Conservation (phyloP, 768 basidiomycete species). For the Hortiboletus campestris region DNA sequence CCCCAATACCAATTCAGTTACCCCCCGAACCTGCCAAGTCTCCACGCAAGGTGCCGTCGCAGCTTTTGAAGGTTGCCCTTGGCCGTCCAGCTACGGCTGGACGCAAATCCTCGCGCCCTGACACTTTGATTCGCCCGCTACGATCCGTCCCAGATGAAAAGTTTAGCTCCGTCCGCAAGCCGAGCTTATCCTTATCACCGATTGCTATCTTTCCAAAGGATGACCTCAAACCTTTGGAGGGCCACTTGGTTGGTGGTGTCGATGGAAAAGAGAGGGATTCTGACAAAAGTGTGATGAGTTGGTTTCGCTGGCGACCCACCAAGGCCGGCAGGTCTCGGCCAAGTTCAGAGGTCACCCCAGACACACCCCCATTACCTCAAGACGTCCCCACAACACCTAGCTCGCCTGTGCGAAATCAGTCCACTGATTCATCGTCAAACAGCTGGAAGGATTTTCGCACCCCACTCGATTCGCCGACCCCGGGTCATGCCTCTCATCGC, state of each 20-base stretch:
- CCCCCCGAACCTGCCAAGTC: constrained; percentile 18
- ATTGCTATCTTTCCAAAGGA: constrained; percentile 20
- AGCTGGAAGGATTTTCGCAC: constrained; percentile 28
- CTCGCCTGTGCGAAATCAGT: constrained; percentile 24
- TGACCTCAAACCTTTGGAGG: constrained; percentile 24
- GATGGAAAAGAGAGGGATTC: constrained; percentile 37
- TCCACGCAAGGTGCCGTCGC: constrained; percentile 23
- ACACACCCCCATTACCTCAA: constrained; percentile 14
- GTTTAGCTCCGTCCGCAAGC: constrained; percentile 4
- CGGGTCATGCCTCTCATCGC: constrained; percentile 4
- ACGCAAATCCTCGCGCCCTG: constrained; percentile 15
- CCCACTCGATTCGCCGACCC: constrained; percentile 17
- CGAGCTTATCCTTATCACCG: constrained; percentile 9
- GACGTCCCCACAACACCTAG: constrained; percentile 7
- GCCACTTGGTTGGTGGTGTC: constrained; percentile 31
- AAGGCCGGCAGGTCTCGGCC: constrained; percentile 24
- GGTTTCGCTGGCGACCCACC: constrained; percentile 31
- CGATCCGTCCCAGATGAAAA: constrained; percentile 27
- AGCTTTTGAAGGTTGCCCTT: constrained; percentile 17
- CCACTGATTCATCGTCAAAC: constrained; percentile 18
- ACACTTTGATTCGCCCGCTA: constrained; percentile 22
- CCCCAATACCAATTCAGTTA: constrained; percentile 20
- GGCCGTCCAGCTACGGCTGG: constrained; percentile 14
- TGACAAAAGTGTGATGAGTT: constrained; percentile 37
- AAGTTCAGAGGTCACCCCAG: constrained; percentile 17